Conservation (phyloP, 352 stramenopile genomes). For the Phytophthora pinifolia region DNA sequence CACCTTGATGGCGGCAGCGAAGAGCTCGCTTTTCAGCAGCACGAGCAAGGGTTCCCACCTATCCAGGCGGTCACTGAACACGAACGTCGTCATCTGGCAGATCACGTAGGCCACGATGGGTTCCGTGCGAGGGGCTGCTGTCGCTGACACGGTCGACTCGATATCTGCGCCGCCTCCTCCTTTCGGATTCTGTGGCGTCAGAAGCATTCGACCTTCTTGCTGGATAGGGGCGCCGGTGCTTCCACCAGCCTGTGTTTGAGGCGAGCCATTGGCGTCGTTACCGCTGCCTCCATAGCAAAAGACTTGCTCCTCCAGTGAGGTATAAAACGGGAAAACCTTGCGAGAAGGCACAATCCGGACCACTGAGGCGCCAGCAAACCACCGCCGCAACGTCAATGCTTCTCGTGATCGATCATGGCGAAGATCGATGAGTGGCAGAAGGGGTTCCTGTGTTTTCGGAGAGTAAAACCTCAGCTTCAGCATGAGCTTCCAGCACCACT, state of each 20-base stretch:
- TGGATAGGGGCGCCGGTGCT: slow-evolving; percentile 43
- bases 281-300: slow-evolving; percentile 13
- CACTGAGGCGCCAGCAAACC: slow-evolving; percentile 55
- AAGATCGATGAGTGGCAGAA: slow-evolving; percentile 74
- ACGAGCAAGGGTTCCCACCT: slow-evolving; percentile 81
- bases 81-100: slow-evolving; percentile 78
- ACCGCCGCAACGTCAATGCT: slow-evolving; percentile 70
- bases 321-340: slow-evolving; percentile 61
- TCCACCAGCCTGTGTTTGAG: slow-evolving; percentile 8
- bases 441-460: slow-evolving; percentile 58
- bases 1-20: slow-evolving; percentile 64
- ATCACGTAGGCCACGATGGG: slow-evolving; percentile 86
- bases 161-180: slow-evolving; percentile 20
- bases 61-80: slow-evolving; percentile 76
- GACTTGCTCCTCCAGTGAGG: slow-evolving; percentile 45
- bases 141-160: slow-evolving; percentile 28
- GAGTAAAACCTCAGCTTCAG: slow-evolving; percentile 86
- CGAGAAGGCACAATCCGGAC: slow-evolving; percentile 31
- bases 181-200: slow-evolving; percentile 30
- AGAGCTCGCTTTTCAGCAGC: slow-evolving; percentile 65
- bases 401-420: slow-evolving; percentile 69
- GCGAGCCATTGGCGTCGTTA: background rate
- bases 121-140: slow-evolving; percentile 64
- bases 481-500: slow-evolving; percentile 86
- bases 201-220: slow-evolving; percentile 30